Evolutionary conservation across 2,329 filamentous ascomycete genomes (phyloP), one percentile per base, ranked within the genome.

Genomic region (Calonectria pseudoturangicola): DNA sequence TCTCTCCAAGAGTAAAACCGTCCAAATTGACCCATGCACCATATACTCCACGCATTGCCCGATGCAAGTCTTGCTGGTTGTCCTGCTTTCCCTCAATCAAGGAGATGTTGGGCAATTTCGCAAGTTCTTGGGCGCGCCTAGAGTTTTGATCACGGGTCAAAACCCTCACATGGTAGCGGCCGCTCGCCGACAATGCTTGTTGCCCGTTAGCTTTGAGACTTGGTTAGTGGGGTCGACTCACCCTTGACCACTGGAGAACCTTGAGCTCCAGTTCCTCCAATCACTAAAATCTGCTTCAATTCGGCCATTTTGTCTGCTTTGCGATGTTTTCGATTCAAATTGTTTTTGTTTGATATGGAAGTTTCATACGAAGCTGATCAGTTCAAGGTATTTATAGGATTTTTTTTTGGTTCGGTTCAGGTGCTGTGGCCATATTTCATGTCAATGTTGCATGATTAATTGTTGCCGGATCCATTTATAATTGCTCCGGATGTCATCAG

Each of bases 181-280:
- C 48, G 10, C 48, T 51, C 0, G 27, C 48, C 3, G 25, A 51
- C 10, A 51, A n/a, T 3, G 25, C 48, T 51, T 30, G 25, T 8
- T 16, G 9, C 13, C 30, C 16, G 27, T 51, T 9, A 51, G 48
- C 12, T 4, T 16, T 3, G 3, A 10, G 15, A 25, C 12, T 30
- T 27, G 4, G 1, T 18, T 28, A 3, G 28, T 18, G 2, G 27
- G 2, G 33, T 33, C 30, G 13, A 9, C 27, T 51, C 27, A 51
- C 48, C 48, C 3, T 51, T 51, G 48, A 51, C 48, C 4, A 51
- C 48, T 51, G 48, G 50, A 18, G 50, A 54, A 16, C 50, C 50
- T 18, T 54, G 50, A 4, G 50, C 50, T 10, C 50, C 50, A 54
- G 50, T 33, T 9, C 50, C 50, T 2, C 50, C 28, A 54, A 54